Percentiles rank a stretch among this genome's conserved stretches.
Conservation (phyloP, 2,329 filamentous ascomycete genomes). For the Cryoendolithus antarcticus region DNA sequence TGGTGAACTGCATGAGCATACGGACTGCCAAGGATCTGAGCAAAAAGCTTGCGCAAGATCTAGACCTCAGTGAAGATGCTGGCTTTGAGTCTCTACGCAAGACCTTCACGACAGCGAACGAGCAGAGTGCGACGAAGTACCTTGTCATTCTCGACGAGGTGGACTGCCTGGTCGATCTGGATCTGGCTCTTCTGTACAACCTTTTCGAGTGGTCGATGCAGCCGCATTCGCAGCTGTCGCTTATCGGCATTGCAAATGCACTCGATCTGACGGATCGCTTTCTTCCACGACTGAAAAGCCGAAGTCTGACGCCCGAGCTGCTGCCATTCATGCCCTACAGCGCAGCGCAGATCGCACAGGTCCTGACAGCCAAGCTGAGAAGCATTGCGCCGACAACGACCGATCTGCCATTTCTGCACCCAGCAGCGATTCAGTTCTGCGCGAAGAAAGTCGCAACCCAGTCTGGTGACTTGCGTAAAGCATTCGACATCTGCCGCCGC, state of each 20-base stretch:
- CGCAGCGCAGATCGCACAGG: constrained; percentile 70
- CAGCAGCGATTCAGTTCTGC: constrained; percentile 84
- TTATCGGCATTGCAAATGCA: constrained; percentile 92
- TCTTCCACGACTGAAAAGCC: constrained; percentile 80
- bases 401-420: constrained; percentile 80
- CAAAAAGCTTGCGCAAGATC: constrained; percentile 58
- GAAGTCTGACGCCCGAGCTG: constrained; percentile 79
- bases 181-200: constrained; percentile 77
- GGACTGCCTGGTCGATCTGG: constrained; percentile 80
- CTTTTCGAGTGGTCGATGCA: constrained; percentile 95
- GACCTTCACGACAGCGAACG: constrained; percentile 52
- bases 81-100: constrained; percentile 56
- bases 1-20: constrained; percentile 96
- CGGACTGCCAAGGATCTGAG: constrained; percentile 81
- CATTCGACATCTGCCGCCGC: constrained; percentile 84
- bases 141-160: constrained; percentile 91
- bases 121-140: constrained; percentile 46
- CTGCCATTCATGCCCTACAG: constrained; percentile 90
- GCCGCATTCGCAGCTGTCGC: constrained; percentile 62
- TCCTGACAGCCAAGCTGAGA: constrained; percentile 73
- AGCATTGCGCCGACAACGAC: constrained; percentile 45
- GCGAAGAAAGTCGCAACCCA: constrained; percentile 90
- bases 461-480: constrained; percentile 86
- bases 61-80: constrained; percentile 50
- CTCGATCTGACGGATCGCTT: constrained; percentile 92